Conservation (phyloP, 345 rosid genomes). For the Rhizophora mangle region DNA sequence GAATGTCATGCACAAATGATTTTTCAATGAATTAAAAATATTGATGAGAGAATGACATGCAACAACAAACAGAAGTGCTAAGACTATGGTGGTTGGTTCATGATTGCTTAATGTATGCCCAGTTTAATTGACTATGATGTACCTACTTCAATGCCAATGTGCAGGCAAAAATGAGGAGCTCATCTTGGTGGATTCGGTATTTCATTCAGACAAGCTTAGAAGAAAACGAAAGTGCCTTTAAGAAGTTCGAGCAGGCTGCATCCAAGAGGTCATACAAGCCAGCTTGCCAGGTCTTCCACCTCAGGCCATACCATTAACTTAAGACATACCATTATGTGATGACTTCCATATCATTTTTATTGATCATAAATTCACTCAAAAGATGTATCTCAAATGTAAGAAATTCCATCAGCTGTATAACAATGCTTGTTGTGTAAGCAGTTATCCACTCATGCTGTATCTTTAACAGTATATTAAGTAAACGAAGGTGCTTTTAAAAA, state of each 20-base stretch:
- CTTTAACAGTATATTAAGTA: background rate
- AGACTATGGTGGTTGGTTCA: background rate
- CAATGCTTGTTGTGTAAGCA: no score
- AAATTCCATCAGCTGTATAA: no score
- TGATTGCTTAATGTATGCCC: background rate
- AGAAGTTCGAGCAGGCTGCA: conserved; percentile 44
- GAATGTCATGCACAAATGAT: background rate
- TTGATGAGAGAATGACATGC: background rate
- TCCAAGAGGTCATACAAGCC: conserved; percentile 25
- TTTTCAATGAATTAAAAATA: background rate
- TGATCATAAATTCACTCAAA: background rate
- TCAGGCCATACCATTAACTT: conserved; percentile 7
- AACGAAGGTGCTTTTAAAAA: background rate
- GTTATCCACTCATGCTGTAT: no score
- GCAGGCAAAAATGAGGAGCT: conserved; percentile 48
- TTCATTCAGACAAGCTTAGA: conserved; percentile 46
- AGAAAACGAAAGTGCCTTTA: conserved; percentile 38
- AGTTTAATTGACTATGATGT: background rate
- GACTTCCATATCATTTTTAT: background rate
- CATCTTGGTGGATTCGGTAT: conserved; percentile 47
- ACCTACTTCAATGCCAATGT: background rate
- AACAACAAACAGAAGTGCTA: background rate
- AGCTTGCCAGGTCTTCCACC: conserved; percentile 21
- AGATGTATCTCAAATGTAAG: no score
- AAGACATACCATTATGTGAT: background rate